phyloP scores from a whole-genome alignment of 495 filamentous ascomycete species.

The Aspergillus bridgeri region DNA sequence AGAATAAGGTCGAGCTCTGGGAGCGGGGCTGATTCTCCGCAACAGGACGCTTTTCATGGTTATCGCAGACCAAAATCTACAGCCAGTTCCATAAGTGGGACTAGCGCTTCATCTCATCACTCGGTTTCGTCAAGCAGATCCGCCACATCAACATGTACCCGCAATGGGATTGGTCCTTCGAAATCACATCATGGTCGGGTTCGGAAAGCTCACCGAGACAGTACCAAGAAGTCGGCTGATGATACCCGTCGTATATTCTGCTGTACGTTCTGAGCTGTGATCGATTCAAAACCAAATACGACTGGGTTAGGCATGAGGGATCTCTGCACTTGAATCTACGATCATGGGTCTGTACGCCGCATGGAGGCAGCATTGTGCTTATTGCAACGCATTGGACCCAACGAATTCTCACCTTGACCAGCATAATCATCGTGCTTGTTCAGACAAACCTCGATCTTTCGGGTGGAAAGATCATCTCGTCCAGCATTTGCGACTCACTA shows the following conservation, averaged over 20 bases:
- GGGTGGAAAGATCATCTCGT: slow-evolving; percentile 76
- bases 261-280: slow-evolving; percentile 81
- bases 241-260: slow-evolving; percentile 26
- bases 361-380: slow-evolving; percentile 40
- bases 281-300: slow-evolving; percentile 73
- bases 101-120: slow-evolving; percentile 17
- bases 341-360: slow-evolving; percentile 68
- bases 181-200: background rate
- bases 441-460: slow-evolving; percentile 61
- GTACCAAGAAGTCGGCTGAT: slow-evolving; percentile 54
- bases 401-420: slow-evolving; percentile 14
- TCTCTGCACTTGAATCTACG: slow-evolving; percentile 71
- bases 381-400: slow-evolving; percentile 20
- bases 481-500: slow-evolving; percentile 70
- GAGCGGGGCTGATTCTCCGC: slow-evolving; percentile 16
- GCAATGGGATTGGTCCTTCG: background rate
- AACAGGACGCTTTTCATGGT: slow-evolving; percentile 54
- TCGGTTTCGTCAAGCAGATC: slow-evolving; percentile 10
- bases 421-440: slow-evolving; percentile 61
- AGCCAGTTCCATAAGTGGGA: slow-evolving; percentile 34
- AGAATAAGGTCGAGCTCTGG: background rate
- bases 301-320: slow-evolving; percentile 80
- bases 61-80: slow-evolving; percentile 57
- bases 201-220: slow-evolving; percentile 37
- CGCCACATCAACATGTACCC: slow-evolving; percentile 16